phyloP scores from a whole-genome alignment of 1,284 basidiomycete genomes.

The Bjerkandera adusta region DNA sequence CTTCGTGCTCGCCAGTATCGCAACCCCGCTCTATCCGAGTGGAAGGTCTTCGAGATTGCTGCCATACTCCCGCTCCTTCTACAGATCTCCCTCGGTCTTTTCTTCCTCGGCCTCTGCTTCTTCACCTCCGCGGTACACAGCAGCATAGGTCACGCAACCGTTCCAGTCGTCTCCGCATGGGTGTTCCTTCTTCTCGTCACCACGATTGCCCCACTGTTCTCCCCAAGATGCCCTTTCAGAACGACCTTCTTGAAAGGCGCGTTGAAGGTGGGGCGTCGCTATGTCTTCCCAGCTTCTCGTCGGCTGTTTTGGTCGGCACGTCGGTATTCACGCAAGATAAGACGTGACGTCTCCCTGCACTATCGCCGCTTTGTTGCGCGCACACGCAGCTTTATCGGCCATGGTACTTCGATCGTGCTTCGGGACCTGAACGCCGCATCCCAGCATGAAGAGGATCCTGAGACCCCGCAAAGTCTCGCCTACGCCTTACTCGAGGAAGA shows the following conservation, averaged over 20 bases:
- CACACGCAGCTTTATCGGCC: too few species aligned
- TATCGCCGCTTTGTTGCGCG: too few species aligned
- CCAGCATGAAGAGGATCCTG: too few species aligned
- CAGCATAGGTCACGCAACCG: neutral
- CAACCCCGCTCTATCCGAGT: slow-evolving; percentile 1
- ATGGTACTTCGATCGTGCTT: too few species aligned
- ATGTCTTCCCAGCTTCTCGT: too few species aligned
- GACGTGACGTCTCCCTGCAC: too few species aligned
- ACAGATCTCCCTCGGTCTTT: slow-evolving; percentile 7
- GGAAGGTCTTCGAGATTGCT: slow-evolving; percentile 6
- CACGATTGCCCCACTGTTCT: slow-evolving; percentile 3
- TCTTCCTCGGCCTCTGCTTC: slow-evolving; percentile 4
- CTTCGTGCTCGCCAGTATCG: neutral
- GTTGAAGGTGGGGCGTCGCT: too few species aligned
- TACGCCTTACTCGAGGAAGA: too few species aligned
- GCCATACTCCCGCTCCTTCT: slow-evolving; percentile 6
- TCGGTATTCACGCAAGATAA: too few species aligned
- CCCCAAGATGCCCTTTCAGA: slow-evolving; percentile 8
- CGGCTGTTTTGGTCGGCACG: too few species aligned
- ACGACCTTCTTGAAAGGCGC: neutral
- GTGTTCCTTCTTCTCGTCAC: neutral
- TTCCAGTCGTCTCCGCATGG: slow-evolving; percentile 2
- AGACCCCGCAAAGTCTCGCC: too few species aligned
- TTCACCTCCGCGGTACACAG: slow-evolving; percentile 1
- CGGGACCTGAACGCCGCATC: too few species aligned